Percentiles rank a stretch among this genome's conserved stretches.
phyloP scores from a whole-genome alignment of 768 basidiomycete genomes.

The Tubosaeta sp. region DNA sequence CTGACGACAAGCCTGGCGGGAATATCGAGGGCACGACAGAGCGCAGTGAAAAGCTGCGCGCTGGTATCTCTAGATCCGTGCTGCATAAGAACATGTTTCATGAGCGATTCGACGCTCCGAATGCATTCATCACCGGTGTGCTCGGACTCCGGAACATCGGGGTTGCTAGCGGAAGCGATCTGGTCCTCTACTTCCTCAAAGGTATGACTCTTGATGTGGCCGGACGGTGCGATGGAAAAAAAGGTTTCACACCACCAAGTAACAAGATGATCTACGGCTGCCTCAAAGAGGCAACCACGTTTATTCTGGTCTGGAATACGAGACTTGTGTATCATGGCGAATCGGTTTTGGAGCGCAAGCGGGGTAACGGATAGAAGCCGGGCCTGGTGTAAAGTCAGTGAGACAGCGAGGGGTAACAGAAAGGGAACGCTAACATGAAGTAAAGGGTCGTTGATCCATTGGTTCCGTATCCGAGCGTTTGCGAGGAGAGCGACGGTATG shows the following conservation, averaged over 20 bases:
- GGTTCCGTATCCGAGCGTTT: constrained; percentile 72
- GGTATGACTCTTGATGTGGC: constrained; percentile 70
- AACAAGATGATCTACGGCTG: constrained; percentile 64
- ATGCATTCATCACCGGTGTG: constrained; percentile 59
- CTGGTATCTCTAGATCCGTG: constrained; percentile 81
- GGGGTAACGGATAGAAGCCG: constrained; percentile 86
- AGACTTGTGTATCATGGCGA: constrained; percentile 77
- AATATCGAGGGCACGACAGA: constrained; percentile 82
- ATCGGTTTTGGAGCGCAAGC: constrained; percentile 71
- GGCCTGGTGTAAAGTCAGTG: constrained; percentile 48
- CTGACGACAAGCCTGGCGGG: constrained; percentile 87
- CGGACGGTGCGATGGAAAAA: constrained; percentile 56
- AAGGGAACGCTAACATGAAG: constrained; percentile 60
- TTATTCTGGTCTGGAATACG: constrained; percentile 73
- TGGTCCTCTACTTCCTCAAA: constrained; percentile 67
- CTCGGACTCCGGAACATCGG: constrained; percentile 39
- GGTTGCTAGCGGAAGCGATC: constrained; percentile 25
- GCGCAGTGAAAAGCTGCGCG: constrained; percentile 86
- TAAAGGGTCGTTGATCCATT: constrained; percentile 77
- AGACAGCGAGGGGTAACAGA: background rate
- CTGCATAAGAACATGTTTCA: constrained; percentile 86
- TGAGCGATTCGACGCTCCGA: constrained; percentile 76
- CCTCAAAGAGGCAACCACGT: constrained; percentile 86
- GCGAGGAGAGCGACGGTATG: constrained; percentile 81
- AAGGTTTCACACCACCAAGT: constrained; percentile 83